These are phyloP conservation scores for Phytophthora fragariaefolia DNA, from an alignment of 352 stramenopile species.

Conservation along the genomic window DNA sequence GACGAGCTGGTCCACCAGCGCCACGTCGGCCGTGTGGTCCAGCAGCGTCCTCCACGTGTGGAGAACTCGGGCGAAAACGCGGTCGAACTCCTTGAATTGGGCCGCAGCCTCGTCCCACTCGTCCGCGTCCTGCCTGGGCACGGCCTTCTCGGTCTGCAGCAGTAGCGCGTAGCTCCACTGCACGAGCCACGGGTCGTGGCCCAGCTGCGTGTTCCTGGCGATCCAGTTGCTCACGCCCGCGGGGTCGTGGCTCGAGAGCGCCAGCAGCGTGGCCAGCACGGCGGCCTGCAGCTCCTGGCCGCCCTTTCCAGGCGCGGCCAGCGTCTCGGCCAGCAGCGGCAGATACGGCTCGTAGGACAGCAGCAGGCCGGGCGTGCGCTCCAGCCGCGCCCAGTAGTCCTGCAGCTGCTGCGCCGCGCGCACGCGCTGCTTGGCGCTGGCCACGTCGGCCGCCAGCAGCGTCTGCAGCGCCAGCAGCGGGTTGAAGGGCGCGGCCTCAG, in stretches of 20 bases:
- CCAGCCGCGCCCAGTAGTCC: constrained; percentile 38
- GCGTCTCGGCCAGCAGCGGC: constrained; percentile 40
- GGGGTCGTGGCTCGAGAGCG: constrained; percentile 50
- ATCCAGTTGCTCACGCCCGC: constrained; percentile 59
- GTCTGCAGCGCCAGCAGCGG: constrained; percentile 53
- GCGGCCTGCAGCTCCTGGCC: constrained; percentile 45
- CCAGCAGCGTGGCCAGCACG: constrained; percentile 48
- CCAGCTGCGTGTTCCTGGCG: constrained; percentile 39
- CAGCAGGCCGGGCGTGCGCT: constrained; percentile 34
- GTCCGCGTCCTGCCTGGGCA: constrained; percentile 24
- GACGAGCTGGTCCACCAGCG: constrained; percentile 51
- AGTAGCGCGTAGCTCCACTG: constrained; percentile 59
- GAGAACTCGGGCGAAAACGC: constrained; percentile 38
- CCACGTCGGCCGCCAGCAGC: constrained; percentile 47
- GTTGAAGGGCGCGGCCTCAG: constrained; percentile 34
- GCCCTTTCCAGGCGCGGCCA: constrained; percentile 37
- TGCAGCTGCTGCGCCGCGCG: constrained; percentile 57
- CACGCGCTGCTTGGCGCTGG: constrained; percentile 46
- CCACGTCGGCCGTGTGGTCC: constrained; percentile 52
- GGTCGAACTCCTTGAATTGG: constrained; percentile 62
- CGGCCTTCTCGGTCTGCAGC: constrained; percentile 40
- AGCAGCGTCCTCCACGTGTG: constrained; percentile 60
- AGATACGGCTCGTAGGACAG: constrained; percentile 66
- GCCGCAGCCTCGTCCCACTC: constrained; percentile 44
- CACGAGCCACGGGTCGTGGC: constrained; percentile 56